Base-by-base conservation (phyloP, 176 grass and related monocot species). In the Musa acuminata region DNA sequence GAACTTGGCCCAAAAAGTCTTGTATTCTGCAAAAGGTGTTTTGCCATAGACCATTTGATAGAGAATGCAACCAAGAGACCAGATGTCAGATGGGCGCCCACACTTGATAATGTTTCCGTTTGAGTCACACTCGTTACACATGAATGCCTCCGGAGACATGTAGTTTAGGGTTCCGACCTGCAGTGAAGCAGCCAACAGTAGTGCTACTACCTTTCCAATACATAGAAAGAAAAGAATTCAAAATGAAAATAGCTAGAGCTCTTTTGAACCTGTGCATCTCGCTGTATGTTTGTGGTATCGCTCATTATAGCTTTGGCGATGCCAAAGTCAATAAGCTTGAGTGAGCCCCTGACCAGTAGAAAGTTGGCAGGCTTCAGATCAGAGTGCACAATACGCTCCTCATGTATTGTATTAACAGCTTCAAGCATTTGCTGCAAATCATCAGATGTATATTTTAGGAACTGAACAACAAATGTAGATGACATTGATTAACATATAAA, bases 401-500 rank as follows among this genome's bases (percentile, higher is more conserved):
- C 90, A 51, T 94, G 90, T 72, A 94, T 99, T 64, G 95, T 99
- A 79, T 84, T 99, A 25, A 99, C 90, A 52, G 90, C 90, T 85
- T 99, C 86, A 80, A 99, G 88, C 88, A 99, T 99, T 99, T 99
- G 95, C 95, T 99, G 73, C 64, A 91, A 21, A n/a, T n/a, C n/a
- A 10, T 82, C 70, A 87, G 19, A 51, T 24, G 2, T 50, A 8
- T 21, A 21, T 64, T 12, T 23, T 21, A 50, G 17, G 8, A 52
- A 64, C 13, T 50, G 3, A 43, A 62, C 8, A 64, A 13, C 2
- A 12, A 73, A 8, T 16, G 27, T 16, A 26, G 20, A 55, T 20
- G 12, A 11, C 27, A 49, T 43, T 48, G 2, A 2, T 48, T 69
- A 50, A 16, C 29, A 35, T 35, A 5, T 19, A 17, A n/a, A 70